Conservation (phyloP, 805 yeast species). For the Huiozyma sinensis region DNA sequence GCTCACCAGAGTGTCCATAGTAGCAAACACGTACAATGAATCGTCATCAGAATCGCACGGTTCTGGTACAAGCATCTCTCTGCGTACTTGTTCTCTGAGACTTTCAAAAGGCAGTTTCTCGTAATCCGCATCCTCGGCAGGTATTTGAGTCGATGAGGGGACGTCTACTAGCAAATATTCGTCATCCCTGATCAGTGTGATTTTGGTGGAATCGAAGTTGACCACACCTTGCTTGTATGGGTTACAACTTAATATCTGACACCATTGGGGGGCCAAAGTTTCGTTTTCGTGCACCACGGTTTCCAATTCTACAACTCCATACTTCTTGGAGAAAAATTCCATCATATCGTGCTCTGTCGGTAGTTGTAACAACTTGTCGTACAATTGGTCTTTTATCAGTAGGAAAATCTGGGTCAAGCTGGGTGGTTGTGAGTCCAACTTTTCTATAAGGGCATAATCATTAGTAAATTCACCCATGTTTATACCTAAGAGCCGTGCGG, state of each 20-base stretch:
- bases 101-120: neutral
- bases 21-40: conserved; percentile 20
- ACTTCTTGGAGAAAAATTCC: conserved; percentile 16
- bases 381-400: conserved; percentile 10
- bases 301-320: conserved; percentile 5
- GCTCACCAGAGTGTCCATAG: conserved; percentile 7
- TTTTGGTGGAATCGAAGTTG: conserved; percentile 12
- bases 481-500: neutral
- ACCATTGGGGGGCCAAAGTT: conserved; percentile 9
- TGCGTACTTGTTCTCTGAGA: conserved; percentile 9
- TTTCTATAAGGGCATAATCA: conserved; percentile 9
- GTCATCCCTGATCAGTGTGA: conserved; percentile 12
- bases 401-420: conserved; percentile 9
- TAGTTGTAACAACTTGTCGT: conserved; percentile 12
- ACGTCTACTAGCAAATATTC: neutral
- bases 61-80: conserved; percentile 8
- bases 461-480: conserved; percentile 4
- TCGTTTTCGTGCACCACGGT: conserved; percentile 13
- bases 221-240: conserved; percentile 15
- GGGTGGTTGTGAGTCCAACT: conserved; percentile 3
- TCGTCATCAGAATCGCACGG: conserved; percentile 14
- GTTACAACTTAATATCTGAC: conserved; percentile 12
- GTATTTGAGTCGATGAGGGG: neutral
- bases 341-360: conserved; percentile 9
- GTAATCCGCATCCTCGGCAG: neutral